Evolutionary conservation across 1,284 basidiomycete species (phyloP).

Genomic region (Puccinia triticina): DNA sequence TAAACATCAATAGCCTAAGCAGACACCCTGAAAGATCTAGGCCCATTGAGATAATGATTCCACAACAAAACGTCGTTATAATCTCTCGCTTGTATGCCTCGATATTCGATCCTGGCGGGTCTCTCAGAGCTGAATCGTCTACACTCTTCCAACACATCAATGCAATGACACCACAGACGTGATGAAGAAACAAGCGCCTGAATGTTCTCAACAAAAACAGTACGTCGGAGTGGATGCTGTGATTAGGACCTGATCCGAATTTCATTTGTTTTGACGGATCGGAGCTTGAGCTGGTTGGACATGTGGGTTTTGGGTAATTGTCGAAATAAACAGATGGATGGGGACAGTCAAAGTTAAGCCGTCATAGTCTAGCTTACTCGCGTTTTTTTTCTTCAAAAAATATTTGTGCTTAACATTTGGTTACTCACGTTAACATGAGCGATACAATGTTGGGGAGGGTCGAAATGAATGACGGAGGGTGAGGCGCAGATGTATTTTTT

Average conservation of each 20-base stretch:
- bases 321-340: background rate
- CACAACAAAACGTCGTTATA: background rate
- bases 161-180: background rate
- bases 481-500: background rate
- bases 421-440: background rate
- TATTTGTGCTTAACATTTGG: background rate
- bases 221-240: background rate
- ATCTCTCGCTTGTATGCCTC: background rate
- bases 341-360: background rate
- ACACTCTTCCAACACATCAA: background rate
- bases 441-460: background rate
- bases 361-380: background rate
- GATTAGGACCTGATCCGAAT: background rate
- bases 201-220: background rate
- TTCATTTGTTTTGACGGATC: background rate
- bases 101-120: background rate
- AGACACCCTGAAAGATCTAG: background rate
- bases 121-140: background rate
- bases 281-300: background rate
- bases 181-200: background rate
- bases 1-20: background rate
- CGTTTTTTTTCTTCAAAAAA: background rate
- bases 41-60: background rate
- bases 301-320: background rate
- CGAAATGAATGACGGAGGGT: background rate